Base-by-base conservation (phyloP, 768 basidiomycete species). In the Hericium rajendrae region DNA sequence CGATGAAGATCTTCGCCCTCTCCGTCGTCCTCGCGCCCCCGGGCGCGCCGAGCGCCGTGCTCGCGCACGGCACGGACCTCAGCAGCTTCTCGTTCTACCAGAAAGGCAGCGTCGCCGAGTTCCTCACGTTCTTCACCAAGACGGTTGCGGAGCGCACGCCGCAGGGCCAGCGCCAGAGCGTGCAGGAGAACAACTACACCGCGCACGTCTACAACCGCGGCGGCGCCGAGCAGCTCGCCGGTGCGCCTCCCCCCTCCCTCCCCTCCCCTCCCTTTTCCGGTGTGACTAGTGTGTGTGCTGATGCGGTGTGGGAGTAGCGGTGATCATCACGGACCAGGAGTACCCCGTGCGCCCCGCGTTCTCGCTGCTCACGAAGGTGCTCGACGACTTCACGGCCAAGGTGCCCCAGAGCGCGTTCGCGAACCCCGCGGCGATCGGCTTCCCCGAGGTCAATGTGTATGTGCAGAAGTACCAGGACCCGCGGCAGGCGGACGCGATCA, bases 321-420 rank as follows among this genome's bases (percentile, higher is more conserved):
- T 97, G 56, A 84, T 98, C 64, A 88, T 98, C 64, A 88, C 94
- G 18, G 94, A 97, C 73, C 79, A 89, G 51, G 97, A 98, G 70
- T 99, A 99, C 71, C 97, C 95, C 55, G 89, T 93, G 56, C 85
- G 97, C 57, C 91, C 94, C 5, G 95, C 94, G 1, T 99, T 97
- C 76, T 97, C 95, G 16, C 78, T 99, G 43, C 76, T 99, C 54
- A 85, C 89, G 57, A 97, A 95, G 74, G 68, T 97, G 18, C 79
- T 98, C 40, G 97, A 99, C 62, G 97, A 98, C 55, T 95, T 95
- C 69, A 80, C 82, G 9, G 73, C 85, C 54, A 84, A 91, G 72
- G 80, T 94, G 0, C 88, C 89, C 6, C 80, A 85, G 64, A 76
- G 84, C 0, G 74, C 85, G 8, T 92, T 79, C 72, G 71, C 73